Evolutionary conservation across 306 rosid genomes (phyloP).

Genomic region (Urtica urens): DNA sequence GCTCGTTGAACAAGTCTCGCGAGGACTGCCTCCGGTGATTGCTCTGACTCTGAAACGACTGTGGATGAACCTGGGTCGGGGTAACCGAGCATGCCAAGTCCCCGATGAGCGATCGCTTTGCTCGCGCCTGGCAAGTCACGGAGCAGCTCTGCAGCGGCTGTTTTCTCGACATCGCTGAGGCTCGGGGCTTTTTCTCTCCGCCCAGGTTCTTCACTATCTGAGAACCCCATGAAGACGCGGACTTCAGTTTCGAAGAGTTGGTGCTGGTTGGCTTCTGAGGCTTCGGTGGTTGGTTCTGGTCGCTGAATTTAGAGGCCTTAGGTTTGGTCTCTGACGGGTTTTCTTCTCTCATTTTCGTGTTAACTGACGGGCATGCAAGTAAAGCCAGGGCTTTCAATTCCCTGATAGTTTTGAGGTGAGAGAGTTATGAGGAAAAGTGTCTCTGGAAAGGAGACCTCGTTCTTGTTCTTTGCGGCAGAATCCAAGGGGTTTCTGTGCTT

Average conservation of each 20-base stretch:
- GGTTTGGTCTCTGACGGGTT: slow-evolving; percentile 52
- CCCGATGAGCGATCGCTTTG: slow-evolving; percentile 65
- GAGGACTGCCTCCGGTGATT: slow-evolving; percentile 86
- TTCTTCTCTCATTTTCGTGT: slow-evolving; percentile 63
- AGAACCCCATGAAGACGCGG: slow-evolving; percentile 84
- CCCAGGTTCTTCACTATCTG: slow-evolving; percentile 81
- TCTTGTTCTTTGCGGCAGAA: not conserved
- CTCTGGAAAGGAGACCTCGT: not conserved
- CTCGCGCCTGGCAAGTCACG: slow-evolving; percentile 36
- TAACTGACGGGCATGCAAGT: not conserved
- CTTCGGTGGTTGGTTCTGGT: slow-evolving; percentile 77
- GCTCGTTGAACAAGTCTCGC: slow-evolving; percentile 73
- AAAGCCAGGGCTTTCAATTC: not conserved
- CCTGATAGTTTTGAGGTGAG: not conserved
- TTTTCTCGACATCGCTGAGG: slow-evolving; percentile 37
- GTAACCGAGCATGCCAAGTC: slow-evolving; percentile 62
- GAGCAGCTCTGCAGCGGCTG: slow-evolving; percentile 17
- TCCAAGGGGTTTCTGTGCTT: not conserved
- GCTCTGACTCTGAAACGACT: slow-evolving; percentile 18
- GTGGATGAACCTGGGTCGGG: slow-evolving; percentile 62
- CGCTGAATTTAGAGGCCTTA: slow-evolving; percentile 45
- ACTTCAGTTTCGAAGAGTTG: slow-evolving; percentile 43
- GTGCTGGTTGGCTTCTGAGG: slow-evolving; percentile 23
- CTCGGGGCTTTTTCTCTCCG: slow-evolving; percentile 57
- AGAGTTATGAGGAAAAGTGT: slow-evolving; percentile 13